Base-by-base conservation (phyloP, 2,329 filamentous ascomycete species). In the Talaromyces rugulosus region DNA sequence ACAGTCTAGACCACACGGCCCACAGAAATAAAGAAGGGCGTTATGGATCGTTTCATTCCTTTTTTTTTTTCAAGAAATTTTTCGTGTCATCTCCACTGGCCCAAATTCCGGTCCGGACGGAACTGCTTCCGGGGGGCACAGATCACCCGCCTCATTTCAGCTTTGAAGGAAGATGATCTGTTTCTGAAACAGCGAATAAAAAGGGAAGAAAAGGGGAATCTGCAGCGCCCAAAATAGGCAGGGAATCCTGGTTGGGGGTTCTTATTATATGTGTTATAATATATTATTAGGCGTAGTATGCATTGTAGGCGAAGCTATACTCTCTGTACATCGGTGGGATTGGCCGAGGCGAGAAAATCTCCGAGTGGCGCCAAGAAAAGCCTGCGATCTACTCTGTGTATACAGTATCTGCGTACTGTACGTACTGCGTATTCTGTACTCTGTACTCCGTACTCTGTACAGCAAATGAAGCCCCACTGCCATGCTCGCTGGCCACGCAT, bases 321-420 rank as follows among this genome's bases (percentile, higher is more conserved):
- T 23, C 1, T 23, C 23, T 23, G 23, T 23, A 23, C 23, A 23
- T 9, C 8, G 31, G 11, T 9, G 31, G 23, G 44, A 47, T 47
- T 47, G 44, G 44, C 44, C 18, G 36, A 12, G 7, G 44, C 8
- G 4, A 14, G 9, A 33, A 34, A 40, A 3, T 40, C 33, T 63
- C 64, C 68, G 12, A 65, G 23, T 9, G 12, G 5, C 30, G 50
- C 30, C 42, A 67, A 28, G 40, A 18, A 30, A 40, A 40, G 30
- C 18, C 34, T 58, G 27, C 18, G 23, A 33, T 28, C 42, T 8
- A 33, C 55, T 36, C 33, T 36, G 12, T 7, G n/a, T n/a, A n/a
- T n/a, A 36, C 33, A 12, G 33, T 12, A 36, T 12, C 33, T 36
- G 33, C 12, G 12, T 47, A 47, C 44, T 47, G n/a, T 16, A 18